Percentiles rank a stretch among this genome's conserved stretches.
Conservation (phyloP, 1,284 basidiomycete species). For the Austroboletus niveus region DNA sequence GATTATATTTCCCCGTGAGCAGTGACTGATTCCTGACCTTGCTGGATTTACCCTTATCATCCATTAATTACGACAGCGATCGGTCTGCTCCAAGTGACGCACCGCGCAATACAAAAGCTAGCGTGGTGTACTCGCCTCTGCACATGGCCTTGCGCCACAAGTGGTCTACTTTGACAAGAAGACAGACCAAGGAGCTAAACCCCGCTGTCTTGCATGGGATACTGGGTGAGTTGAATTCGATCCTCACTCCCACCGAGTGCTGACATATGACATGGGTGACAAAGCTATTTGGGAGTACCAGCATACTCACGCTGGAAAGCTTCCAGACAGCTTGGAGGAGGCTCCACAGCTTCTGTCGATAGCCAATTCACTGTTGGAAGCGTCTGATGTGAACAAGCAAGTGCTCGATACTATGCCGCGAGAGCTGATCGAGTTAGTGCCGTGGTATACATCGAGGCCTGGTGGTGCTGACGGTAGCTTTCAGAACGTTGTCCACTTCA, state of each 20-base stretch:
- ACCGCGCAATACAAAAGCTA: constrained; percentile 63
- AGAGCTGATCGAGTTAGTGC: constrained; percentile 55
- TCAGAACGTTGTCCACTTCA: constrained; percentile 62
- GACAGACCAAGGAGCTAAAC: constrained; percentile 77
- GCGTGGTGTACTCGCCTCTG: constrained; percentile 64
- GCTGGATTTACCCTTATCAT: constrained; percentile 10
- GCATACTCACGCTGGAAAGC: constrained; percentile 47
- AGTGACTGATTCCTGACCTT: constrained; percentile 10
- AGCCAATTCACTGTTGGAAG: constrained; percentile 57
- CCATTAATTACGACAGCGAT: constrained; percentile 43
- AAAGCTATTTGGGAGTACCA: constrained; percentile 86
- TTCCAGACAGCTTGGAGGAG: constrained; percentile 54
- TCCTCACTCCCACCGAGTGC: constrained; percentile 6
- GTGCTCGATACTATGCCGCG: constrained; percentile 54
- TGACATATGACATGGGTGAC: constrained; percentile 12
- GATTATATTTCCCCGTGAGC: constrained; percentile 82
- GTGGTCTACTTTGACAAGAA: constrained; percentile 69
- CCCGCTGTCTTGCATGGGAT: constrained; percentile 70
- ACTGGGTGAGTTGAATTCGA: constrained; percentile 53
- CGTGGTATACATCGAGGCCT: constrained; percentile 2
- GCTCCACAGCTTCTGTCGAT: constrained; percentile 59
- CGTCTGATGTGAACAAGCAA: constrained; percentile 71
- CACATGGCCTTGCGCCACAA: constrained; percentile 63
- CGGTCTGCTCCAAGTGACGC: constrained; percentile 60
- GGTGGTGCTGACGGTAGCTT: constrained; percentile 7